These are phyloP conservation scores for Russula abietina DNA, from an alignment of 768 basidiomycete species.

Conservation along the genomic window DNA sequence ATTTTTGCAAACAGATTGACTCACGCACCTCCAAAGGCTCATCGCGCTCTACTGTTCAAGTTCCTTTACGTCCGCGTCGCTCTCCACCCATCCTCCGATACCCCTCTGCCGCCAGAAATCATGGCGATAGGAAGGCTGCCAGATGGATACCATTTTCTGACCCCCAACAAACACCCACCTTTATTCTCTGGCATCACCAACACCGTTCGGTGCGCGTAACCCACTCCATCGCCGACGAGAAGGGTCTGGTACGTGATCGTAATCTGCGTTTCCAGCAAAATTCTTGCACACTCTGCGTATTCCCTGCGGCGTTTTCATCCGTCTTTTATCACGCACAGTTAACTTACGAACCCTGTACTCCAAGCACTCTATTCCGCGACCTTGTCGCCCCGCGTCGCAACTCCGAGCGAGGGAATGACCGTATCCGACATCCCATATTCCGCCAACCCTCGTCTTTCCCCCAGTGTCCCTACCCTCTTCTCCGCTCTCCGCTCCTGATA, in stretches of 20 bases:
- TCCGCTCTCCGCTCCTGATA: conserved; percentile 93
- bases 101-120: background rate
- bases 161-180: conserved; percentile 13
- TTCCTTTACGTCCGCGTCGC: conserved; percentile 5
- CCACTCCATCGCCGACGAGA: conserved; percentile 58
- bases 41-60: background rate
- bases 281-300: conserved; percentile 3
- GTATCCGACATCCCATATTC: conserved; percentile 30
- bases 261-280: conserved; percentile 22
- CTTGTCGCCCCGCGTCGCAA: conserved; percentile 61
- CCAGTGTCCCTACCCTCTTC: conserved; percentile 73
- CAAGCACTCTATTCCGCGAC: conserved; percentile 95
- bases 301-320: background rate
- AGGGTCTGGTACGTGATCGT: conserved; percentile 76
- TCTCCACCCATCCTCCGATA: background rate
- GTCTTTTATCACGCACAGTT: conserved; percentile 37
- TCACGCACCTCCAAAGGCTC: conserved; percentile 2
- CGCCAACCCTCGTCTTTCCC: conserved; percentile 43
- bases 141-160: conserved; percentile 24
- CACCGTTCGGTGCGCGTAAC: conserved; percentile 21
- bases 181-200: conserved; percentile 1
- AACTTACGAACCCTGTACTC: conserved; percentile 99
- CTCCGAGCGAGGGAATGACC: conserved; percentile 47
- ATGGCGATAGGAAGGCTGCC: conserved; percentile 24
- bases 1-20: too few species aligned